Percentiles rank a stretch among this genome's conserved stretches.
Conservation (phyloP, 2,329 filamentous ascomycete species). For the Colletotrichum sp. region DNA sequence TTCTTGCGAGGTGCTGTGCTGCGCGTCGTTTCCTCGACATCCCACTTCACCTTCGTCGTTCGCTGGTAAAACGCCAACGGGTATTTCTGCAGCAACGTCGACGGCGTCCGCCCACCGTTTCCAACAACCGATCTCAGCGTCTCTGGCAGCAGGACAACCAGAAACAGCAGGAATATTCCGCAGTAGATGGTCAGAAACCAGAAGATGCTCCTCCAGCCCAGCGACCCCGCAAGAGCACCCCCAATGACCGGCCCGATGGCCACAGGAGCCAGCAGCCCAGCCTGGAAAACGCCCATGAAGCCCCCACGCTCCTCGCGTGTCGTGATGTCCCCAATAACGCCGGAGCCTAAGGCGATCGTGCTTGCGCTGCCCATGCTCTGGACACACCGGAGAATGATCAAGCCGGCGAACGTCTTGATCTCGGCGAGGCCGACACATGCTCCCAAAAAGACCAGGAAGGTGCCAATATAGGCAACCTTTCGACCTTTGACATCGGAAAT, state of each 20-base stretch:
- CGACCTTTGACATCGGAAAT: conserved; percentile 52
- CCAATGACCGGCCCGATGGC: conserved; percentile 55
- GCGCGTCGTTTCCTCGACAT: neutral
- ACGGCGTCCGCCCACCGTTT: conserved; percentile 36
- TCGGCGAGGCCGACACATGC: conserved; percentile 53
- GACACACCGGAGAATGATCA: conserved; percentile 55
- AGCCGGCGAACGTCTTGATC: conserved; percentile 45
- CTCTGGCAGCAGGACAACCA: conserved; percentile 51
- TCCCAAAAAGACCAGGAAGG: conserved; percentile 49
- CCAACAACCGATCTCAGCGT: conserved; percentile 47
- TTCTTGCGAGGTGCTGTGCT: conserved; percentile 24
- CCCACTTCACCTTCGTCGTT: conserved; percentile 28
- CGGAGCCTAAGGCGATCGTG: conserved; percentile 57
- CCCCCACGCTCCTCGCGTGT: conserved; percentile 60
- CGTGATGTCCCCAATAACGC: conserved; percentile 63
- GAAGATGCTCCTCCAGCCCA: conserved; percentile 60
- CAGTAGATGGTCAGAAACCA: conserved; percentile 55
- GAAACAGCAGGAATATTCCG: conserved; percentile 39
- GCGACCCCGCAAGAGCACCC: conserved; percentile 51
- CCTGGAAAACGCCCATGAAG: conserved; percentile 54
- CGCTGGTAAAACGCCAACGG: conserved; percentile 37
- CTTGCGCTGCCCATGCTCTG: conserved; percentile 59
- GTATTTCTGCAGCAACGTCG: conserved; percentile 25
- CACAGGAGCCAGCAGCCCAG: conserved; percentile 36
- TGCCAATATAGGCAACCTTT: conserved; percentile 51